Percentiles rank a stretch among this genome's conserved stretches.
Evolutionary conservation across 495 filamentous ascomycete genomes (phyloP).

Genomic region (Penicillium paradoxum): DNA sequence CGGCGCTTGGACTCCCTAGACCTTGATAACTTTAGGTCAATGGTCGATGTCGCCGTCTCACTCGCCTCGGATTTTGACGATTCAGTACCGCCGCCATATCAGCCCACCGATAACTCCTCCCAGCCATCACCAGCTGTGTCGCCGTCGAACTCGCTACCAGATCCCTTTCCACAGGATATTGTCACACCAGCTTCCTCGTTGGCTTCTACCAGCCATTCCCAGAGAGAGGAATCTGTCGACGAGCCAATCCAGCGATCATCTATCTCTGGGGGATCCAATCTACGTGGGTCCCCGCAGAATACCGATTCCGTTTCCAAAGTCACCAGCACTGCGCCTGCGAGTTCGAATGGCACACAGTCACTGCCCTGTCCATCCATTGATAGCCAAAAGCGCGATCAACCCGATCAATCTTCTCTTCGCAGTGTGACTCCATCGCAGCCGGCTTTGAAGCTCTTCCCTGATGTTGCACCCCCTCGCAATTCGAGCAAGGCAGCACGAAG

Average conservation of each 20-base stretch:
- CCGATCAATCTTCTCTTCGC: conserved; percentile 6
- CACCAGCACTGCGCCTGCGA: background rate
- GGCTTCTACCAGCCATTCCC: conserved; percentile 5
- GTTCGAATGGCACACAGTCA: background rate
- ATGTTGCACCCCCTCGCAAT: conserved; percentile 30
- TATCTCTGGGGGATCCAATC: conserved; percentile 7
- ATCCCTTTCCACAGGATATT: background rate
- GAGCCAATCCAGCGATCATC: conserved; percentile 7
- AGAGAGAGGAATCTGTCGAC: conserved; percentile 4
- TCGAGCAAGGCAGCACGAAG: conserved; percentile 30
- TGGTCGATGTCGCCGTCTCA: conserved; percentile 36
- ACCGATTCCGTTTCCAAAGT: background rate
- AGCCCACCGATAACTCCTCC: conserved; percentile 10
- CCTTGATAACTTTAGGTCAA: conserved; percentile 31
- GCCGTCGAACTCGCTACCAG: conserved; percentile 1
- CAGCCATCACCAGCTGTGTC: conserved; percentile 7
- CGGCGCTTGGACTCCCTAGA: conserved; percentile 31
- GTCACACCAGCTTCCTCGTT: conserved; percentile 3
- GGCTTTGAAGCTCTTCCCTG: conserved; percentile 37
- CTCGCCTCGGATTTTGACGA: conserved; percentile 26
- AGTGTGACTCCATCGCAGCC: conserved; percentile 18
- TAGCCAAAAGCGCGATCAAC: conserved; percentile 5
- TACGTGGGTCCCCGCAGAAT: background rate
- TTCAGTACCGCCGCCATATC: conserved; percentile 29
- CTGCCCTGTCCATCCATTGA: background rate